Evolutionary conservation across 352 stramenopile species (phyloP).

Genomic region (Elongisporangium undulatum): DNA sequence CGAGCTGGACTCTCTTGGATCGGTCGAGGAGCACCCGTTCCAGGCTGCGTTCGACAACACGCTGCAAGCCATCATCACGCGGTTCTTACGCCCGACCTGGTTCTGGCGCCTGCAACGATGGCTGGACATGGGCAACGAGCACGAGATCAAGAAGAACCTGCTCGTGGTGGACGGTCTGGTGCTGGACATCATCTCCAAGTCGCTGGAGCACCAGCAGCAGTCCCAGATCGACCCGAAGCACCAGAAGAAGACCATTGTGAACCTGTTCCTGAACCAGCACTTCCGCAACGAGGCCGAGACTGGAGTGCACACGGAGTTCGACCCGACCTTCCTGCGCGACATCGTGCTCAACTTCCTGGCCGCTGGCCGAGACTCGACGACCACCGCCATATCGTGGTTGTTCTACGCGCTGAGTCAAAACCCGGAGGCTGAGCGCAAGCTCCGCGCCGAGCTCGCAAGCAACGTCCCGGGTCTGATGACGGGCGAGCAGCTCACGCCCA

Average conservation of each 20-base stretch:
- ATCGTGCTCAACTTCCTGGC: constrained; percentile 70
- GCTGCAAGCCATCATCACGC: constrained; percentile 13
- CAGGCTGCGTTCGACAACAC: constrained; percentile 31
- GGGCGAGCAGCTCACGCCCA: constrained; percentile 13
- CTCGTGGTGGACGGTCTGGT: constrained; percentile 26
- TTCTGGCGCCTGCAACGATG: constrained; percentile 35
- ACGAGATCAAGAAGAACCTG: constrained; percentile 24
- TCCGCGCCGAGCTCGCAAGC: constrained; percentile 38
- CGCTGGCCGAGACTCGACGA: constrained; percentile 70
- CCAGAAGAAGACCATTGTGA: constrained; percentile 8
- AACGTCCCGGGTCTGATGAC: constrained; percentile 27
- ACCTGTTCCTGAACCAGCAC: constrained; percentile 11
- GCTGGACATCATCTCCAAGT: constrained; percentile 4
- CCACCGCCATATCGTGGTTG: constrained; percentile 57
- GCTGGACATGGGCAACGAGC: constrained; percentile 26
- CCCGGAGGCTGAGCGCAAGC: constrained; percentile 30
- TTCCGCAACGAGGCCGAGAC: constrained; percentile 1
- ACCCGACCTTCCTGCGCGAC: constrained; percentile 44
- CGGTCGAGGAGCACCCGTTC: constrained; percentile 27
- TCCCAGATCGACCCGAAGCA: background rate
- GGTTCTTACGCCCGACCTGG: constrained; percentile 33
- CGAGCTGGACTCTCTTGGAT: constrained; percentile 19
- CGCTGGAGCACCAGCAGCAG: constrained; percentile 5
- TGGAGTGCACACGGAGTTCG: constrained; percentile 6
- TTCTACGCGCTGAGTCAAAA: constrained; percentile 66